These are phyloP conservation scores for Lecanosticta acicola DNA, from an alignment of 2,329 filamentous ascomycete species.

Conservation along the genomic window DNA sequence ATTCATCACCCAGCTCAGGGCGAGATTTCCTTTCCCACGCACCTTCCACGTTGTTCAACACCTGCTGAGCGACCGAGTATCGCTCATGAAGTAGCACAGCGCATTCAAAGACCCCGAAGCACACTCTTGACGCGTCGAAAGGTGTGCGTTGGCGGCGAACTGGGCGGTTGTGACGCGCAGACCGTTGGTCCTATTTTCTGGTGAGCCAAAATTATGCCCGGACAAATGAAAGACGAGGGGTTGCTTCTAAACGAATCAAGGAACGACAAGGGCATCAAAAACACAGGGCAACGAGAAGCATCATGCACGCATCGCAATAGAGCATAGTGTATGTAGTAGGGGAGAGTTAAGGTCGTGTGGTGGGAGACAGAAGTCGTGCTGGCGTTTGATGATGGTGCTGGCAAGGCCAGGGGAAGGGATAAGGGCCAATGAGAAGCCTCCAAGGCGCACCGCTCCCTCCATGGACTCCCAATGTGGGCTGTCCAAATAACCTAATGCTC, in stretches of 20 bases:
- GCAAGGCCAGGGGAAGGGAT: too few relatives aligned
- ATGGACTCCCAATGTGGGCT: too few relatives aligned
- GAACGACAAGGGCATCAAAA: constrained; percentile 9
- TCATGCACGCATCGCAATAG: constrained; percentile 6
- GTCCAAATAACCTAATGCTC: too few relatives aligned
- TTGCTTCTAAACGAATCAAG: constrained; percentile 1
- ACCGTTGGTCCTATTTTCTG: background rate
- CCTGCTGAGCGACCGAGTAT: constrained; percentile 6
- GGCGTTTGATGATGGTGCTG: too few relatives aligned
- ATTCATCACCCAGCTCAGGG: background rate
- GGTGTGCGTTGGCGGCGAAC: background rate
- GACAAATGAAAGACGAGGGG: constrained; percentile 8
- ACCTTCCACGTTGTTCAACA: constrained; percentile 10
- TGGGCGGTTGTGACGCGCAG: background rate
- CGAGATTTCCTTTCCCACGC: background rate
- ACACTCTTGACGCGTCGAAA: background rate
- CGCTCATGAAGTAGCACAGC: constrained; percentile 1
- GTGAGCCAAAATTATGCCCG: constrained; percentile 3
- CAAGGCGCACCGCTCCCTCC: too few relatives aligned
- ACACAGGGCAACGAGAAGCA: constrained; percentile 1
- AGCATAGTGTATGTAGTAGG: too few relatives aligned
- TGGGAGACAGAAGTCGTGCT: too few relatives aligned
- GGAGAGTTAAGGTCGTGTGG: too few relatives aligned
- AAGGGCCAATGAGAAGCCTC: too few relatives aligned
- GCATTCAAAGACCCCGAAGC: background rate